Conservation (phyloP, 139 green algal species). For the Micractinium sp. region DNA sequence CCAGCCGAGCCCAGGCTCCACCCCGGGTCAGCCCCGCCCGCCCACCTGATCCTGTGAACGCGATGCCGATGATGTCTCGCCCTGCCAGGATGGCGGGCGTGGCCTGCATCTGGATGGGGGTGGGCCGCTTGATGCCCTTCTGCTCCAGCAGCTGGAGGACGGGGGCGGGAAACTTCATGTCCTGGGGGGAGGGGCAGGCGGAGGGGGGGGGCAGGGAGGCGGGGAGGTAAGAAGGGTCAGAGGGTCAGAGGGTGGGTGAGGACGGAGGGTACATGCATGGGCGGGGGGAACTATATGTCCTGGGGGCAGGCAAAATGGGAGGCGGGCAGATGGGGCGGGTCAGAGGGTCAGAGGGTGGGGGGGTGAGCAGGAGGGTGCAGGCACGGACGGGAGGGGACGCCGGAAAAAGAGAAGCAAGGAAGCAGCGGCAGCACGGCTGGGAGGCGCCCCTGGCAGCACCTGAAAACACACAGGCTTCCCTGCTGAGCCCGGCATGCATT, state of each 20-base stretch:
- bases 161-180: slow-evolving; percentile 73
- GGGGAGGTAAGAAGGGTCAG: neutral
- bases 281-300: slow-evolving; percentile 84
- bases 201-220: neutral
- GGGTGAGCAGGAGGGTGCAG: neutral
- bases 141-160: slow-evolving; percentile 77
- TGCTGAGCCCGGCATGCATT: too few relatives aligned
- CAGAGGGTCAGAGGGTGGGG: neutral
- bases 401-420: too few relatives aligned
- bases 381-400: too few relatives aligned
- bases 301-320: slow-evolving; percentile 39
- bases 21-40: neutral
- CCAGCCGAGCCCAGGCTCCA: too few relatives aligned
- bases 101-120: slow-evolving; percentile 95
- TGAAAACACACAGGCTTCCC: too few relatives aligned
- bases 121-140: slow-evolving; percentile 90
- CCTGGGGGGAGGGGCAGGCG: neutral
- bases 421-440: too few relatives aligned
- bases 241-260: neutral
- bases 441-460: too few relatives aligned
- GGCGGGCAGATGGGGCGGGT: neutral
- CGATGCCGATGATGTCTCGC: slow-evolving; percentile 99
- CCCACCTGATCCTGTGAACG: slow-evolving; percentile 87
- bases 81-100: slow-evolving; percentile 92
- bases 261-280: slow-evolving; percentile 66